A percentile compares a stretch with the other conserved stretches of the same genome.
phyloP scores from a whole-genome alignment of 164 flowering plant genomes.

The Echeveria elegans region DNA sequence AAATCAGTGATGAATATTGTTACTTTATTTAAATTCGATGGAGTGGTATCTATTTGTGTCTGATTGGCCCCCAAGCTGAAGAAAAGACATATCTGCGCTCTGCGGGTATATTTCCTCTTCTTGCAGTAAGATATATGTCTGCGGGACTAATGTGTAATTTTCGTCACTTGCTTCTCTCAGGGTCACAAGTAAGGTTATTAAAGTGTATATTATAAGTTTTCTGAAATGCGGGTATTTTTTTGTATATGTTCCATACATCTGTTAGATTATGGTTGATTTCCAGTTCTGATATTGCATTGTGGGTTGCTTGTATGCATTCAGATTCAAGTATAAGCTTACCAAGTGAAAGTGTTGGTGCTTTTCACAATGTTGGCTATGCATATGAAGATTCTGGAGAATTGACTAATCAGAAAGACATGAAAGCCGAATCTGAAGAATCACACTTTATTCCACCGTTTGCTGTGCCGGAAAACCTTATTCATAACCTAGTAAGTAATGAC shows the following conservation, averaged over 20 bases:
- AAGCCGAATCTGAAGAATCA: constrained; percentile 23
- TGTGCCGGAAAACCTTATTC: constrained; percentile 63
- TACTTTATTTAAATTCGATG: background rate
- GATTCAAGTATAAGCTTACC: constrained; percentile 23
- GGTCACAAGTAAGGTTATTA: constrained; percentile 49
- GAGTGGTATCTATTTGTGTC: background rate
- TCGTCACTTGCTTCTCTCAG: constrained; percentile 36
- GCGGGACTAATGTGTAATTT: constrained; percentile 53
- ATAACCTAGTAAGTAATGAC: constrained; percentile 53
- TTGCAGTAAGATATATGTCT: constrained; percentile 29
- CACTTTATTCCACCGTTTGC: constrained; percentile 70
- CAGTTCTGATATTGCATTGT: constrained; percentile 4
- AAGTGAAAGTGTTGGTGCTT: constrained; percentile 23
- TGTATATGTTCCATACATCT: background rate
- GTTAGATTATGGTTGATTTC: no score
- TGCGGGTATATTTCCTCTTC: constrained; percentile 13
- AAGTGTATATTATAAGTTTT: constrained; percentile 12
- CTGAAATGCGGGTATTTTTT: constrained; percentile 6
- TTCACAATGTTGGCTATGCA: constrained; percentile 58
- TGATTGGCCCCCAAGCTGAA: background rate
- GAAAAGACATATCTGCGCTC: constrained; percentile 7
- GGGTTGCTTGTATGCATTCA: constrained; percentile 19
- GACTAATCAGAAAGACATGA: constrained; percentile 25
- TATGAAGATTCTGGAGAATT: constrained; percentile 52
- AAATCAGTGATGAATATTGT: no score